phyloP scores from a whole-genome alignment of 176 grass and related monocot species.

The Chrysopogon serrulatus region DNA sequence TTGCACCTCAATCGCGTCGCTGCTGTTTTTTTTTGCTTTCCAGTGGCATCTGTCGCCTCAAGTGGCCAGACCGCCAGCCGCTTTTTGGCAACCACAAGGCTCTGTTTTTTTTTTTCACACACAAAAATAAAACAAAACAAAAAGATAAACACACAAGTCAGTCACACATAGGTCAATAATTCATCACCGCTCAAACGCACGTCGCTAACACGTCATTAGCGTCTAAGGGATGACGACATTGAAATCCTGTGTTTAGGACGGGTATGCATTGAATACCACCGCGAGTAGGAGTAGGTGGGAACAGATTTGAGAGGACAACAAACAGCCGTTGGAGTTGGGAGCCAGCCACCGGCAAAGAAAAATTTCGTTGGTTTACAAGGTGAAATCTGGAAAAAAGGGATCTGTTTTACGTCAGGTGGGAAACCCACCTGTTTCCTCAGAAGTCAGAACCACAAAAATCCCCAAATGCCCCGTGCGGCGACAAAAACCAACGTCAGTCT shows the following conservation, averaged over 20 bases:
- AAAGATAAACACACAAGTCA: too few species aligned
- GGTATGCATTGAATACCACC: constrained; percentile 2
- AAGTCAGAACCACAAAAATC: neutral
- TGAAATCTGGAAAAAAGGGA: neutral
- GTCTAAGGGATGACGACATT: neutral
- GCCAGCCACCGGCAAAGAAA: neutral
- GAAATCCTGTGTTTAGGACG: neutral
- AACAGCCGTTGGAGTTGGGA: neutral
- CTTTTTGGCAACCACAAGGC: neutral
- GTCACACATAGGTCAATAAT: neutral
- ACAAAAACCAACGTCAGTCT: neutral
- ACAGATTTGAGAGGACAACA: neutral
- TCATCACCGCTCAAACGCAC: neutral
- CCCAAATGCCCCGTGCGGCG: neutral
- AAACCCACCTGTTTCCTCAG: neutral
- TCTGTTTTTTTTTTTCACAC: neutral
- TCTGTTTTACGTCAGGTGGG: neutral
- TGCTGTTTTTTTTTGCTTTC: neutral
- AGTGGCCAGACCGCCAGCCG: neutral
- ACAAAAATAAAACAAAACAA: neutral
- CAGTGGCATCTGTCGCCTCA: neutral
- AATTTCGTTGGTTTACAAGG: neutral
- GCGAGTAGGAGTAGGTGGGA: neutral
- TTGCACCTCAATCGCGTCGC: neutral
- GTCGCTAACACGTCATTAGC: constrained; percentile 1